Conservation (phyloP, 768 basidiomycete species). For the Agrocybe pediades region DNA sequence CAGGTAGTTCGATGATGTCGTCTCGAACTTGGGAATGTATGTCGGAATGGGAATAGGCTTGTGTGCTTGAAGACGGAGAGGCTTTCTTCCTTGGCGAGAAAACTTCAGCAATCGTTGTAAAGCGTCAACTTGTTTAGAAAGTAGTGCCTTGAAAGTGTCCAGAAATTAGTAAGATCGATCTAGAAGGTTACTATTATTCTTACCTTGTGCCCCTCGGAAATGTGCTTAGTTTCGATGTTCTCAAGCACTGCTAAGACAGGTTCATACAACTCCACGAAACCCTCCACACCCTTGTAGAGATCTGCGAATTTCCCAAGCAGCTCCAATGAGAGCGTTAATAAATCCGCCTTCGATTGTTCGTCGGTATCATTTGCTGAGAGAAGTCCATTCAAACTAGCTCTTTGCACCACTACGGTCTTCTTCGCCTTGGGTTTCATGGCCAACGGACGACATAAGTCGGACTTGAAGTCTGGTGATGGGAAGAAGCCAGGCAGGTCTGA, state of each 20-base stretch:
- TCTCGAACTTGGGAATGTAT: constrained; percentile 93
- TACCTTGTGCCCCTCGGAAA: constrained; percentile 63
- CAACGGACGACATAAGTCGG: constrained; percentile 41
- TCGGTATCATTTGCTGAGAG: constrained; percentile 34
- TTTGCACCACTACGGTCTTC: constrained; percentile 37
- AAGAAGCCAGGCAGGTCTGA: constrained; percentile 66
- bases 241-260: constrained; percentile 66
- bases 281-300: constrained; percentile 75
- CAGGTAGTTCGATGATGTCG: constrained; percentile 69
- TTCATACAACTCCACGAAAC: constrained; percentile 83
- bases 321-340: constrained; percentile 62
- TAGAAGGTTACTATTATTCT: constrained; percentile 8
- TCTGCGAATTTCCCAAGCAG: constrained; percentile 72
- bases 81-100: constrained; percentile 67
- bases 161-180: constrained; percentile 6
- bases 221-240: constrained; percentile 43
- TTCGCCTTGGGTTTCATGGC: constrained; percentile 44
- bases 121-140: constrained; percentile 47
- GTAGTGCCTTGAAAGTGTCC: constrained; percentile 48
- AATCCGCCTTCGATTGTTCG: constrained; percentile 74
- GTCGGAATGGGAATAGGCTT: constrained; percentile 95
- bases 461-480: constrained; percentile 69
- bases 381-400: constrained; percentile 50
- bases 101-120: constrained; percentile 72
- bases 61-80: constrained; percentile 87